Evolutionary conservation across 176 grass and related monocot species (phyloP).

Genomic region (Echinochloa phyllopogon): DNA sequence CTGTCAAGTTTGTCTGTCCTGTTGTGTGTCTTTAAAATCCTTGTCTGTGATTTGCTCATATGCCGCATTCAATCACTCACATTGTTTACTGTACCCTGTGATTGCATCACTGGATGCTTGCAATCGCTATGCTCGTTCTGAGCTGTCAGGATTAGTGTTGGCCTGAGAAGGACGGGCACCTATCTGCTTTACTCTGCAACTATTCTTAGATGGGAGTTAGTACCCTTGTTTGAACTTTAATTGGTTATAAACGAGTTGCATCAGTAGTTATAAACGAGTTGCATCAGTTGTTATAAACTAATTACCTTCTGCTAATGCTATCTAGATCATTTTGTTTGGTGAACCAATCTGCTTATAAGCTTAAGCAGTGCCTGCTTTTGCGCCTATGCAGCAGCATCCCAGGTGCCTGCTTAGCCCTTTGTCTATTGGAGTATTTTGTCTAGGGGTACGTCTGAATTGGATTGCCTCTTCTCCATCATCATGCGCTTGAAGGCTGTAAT

Average conservation of each 20-base stretch:
- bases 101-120: neutral
- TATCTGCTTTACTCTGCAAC: neutral
- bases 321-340: neutral
- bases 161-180: neutral
- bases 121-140: neutral
- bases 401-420: no score
- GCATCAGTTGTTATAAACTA: neutral
- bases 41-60: neutral
- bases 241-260: neutral
- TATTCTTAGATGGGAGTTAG: neutral
- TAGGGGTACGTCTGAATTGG: neutral
- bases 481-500: neutral
- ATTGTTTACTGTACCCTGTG: neutral
- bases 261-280: neutral
- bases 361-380: neutral
- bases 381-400: neutral
- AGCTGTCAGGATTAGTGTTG: slow-evolving; percentile 19
- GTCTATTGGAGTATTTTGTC: neutral
- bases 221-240: neutral
- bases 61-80: neutral
- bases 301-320: neutral
- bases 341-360: neutral
- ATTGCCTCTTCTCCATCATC: neutral
- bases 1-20: neutral
- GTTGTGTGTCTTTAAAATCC: neutral